Evolutionary conservation across 805 yeast genomes (phyloP), one percentile per base, ranked within the genome.

Genomic region (Kodamaea leandrae): DNA sequence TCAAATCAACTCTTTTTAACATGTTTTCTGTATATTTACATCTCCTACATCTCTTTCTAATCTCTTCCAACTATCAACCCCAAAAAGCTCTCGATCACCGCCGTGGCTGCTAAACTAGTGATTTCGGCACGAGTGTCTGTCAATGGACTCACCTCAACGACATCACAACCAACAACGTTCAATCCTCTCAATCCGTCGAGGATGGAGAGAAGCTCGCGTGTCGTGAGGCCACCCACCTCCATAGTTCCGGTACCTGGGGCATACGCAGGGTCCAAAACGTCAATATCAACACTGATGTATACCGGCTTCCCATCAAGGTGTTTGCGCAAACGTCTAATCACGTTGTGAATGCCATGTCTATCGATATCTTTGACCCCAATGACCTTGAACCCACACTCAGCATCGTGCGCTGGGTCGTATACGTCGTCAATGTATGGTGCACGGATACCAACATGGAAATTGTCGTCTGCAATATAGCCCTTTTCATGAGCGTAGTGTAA

Each of bases 161-260:
- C 72, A 52, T 84, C 93, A 10, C 83, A 87, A 16, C 91, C 91
- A 3, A 84, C 80, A 30, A 84, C 45, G 44, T 80, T 72, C 42
- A 83, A 60, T 1, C 78, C 79, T 34, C 77, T 80, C 13, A 85
- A 60, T 1, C 77, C 79, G 42, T 85, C 82, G 32, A 84, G 49
- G 17, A 83, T 60, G 5, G 72, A 63, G 45, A 82, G 71, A 25
- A 83, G 63, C 54, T 84, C 91, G 35, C 91, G 67, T 0, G 54
- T 48, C 10, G 80, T 72, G 70, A 83, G 76, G 2, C 93, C 93
- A 12, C 89, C 93, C 3, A 75, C 77, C 54, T 84, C 93, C 50
- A 82, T 76, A 3, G 93, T 84, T 7, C 93, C 93, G 0, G 91
- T 83, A 1, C 86, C 90, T 12, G 90, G 86, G 2, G 87, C 87